Percentiles rank a stretch among this genome's conserved stretches.
These are phyloP conservation scores for Ophiobolus disseminans DNA, from an alignment of 2,329 filamentous ascomycete species.

Conservation along the genomic window DNA sequence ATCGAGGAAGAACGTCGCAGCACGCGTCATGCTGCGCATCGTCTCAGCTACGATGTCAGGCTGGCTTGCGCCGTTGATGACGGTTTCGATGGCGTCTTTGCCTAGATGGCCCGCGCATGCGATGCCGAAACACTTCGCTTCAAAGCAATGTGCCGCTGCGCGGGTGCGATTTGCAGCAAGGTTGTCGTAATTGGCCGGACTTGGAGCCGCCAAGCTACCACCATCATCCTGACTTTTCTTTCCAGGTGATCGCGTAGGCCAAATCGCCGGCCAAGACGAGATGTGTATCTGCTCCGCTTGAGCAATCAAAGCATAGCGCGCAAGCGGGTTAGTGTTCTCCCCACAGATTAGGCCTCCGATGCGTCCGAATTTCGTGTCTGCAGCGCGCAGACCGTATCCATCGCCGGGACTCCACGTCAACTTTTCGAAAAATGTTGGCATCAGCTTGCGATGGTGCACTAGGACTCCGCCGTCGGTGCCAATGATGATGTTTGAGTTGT, in stretches of 20 bases:
- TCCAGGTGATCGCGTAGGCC: slow-evolving; percentile 54
- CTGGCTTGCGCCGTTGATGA: slow-evolving; percentile 39
- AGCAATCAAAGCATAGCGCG: slow-evolving; percentile 60
- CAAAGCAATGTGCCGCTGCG: slow-evolving; percentile 64
- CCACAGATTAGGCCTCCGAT: slow-evolving; percentile 63
- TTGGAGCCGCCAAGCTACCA: not conserved
- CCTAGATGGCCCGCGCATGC: slow-evolving; percentile 57
- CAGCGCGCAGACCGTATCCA: slow-evolving; percentile 57
- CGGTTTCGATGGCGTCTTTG: slow-evolving; percentile 47
- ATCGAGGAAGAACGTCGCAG: slow-evolving; percentile 60
- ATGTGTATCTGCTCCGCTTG: slow-evolving; percentile 65
- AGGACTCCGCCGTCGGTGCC: slow-evolving; percentile 53
- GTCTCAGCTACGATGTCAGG: slow-evolving; percentile 38
- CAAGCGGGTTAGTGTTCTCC: slow-evolving; percentile 65
- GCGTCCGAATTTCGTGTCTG: slow-evolving; percentile 55
- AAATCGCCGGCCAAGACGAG: slow-evolving; percentile 62
- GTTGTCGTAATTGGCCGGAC: slow-evolving; percentile 59
- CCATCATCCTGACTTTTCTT: slow-evolving; percentile 1
- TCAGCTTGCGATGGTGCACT: slow-evolving; percentile 62
- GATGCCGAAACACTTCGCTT: slow-evolving; percentile 64
- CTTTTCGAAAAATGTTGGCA: slow-evolving; percentile 66
- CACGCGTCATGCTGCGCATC: slow-evolving; percentile 51
- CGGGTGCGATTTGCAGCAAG: slow-evolving; percentile 60
- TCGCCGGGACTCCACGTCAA: slow-evolving; percentile 62
- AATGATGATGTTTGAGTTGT: slow-evolving; percentile 61